These are phyloP conservation scores for Suillus lakei DNA, from an alignment of 768 basidiomycete species.

Conservation along the genomic window DNA sequence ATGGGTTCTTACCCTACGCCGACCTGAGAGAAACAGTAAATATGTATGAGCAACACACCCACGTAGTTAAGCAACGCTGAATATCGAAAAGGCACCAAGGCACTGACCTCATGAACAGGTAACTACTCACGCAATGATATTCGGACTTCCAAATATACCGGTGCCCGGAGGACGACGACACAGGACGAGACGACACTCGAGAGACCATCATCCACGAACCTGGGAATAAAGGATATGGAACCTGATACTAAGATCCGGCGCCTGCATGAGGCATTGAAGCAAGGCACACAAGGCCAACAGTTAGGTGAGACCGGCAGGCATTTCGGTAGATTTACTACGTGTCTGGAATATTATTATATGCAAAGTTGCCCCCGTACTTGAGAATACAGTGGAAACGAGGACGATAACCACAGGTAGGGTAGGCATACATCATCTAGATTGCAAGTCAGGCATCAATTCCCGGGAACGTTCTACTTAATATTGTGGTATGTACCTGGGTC, in stretches of 20 bases:
- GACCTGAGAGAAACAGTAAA: neutral
- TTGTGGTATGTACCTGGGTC: neutral
- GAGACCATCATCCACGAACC: neutral
- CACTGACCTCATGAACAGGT: neutral
- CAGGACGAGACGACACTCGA: neutral
- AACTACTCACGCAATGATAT: neutral
- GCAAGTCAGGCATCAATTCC: neutral
- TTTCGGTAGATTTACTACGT: neutral
- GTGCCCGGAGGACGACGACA: neutral
- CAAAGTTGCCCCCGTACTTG: neutral
- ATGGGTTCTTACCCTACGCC: neutral
- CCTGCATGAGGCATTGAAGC: neutral
- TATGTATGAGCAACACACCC: neutral
- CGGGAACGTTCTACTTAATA: neutral
- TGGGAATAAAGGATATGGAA: neutral
- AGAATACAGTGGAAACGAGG: no score
- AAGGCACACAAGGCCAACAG: neutral
- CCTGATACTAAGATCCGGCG: neutral
- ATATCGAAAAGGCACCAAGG: neutral
- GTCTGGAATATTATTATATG: neutral
- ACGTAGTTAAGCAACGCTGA: neutral
- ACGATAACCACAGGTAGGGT: no score
- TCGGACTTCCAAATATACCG: neutral
- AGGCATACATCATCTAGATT: neutral
- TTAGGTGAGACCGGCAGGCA: neutral